Evolutionary conservation across 2,329 filamentous ascomycete species (phyloP), one percentile per base, ranked within the genome.

Genomic region (Hypoxylon sp.): DNA sequence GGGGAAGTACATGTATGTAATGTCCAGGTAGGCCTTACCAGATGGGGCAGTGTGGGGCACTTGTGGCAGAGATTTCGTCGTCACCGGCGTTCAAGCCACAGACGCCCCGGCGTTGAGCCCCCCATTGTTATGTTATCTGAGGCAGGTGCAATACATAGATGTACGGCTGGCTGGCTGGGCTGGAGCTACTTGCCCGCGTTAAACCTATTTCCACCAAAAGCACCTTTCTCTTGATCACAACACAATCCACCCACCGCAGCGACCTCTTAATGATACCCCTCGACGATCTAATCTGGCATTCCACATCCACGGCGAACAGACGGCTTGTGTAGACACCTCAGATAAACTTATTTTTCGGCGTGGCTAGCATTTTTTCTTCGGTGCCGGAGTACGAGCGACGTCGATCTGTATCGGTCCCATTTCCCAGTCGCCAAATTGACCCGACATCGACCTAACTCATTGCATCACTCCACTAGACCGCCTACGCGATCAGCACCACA

Each of bases 401-500:
- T 69, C 61, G 63, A 69, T 71, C 69, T 71, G 59, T 58, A 39
- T 58, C 50, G 52, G 58, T 65, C 58, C 32, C 53, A 15, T 50
- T 42, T 35, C 39, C 47, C 60, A 60, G 47, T 67, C 62, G 58
- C 60, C 63, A 71, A 69, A 62, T 71, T 69, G 63, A 67, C 74
- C 70, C 65, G 71, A 72, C 68, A 67, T 71, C 69, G 63, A 72
- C 70, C 70, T 71, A 70, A 72, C 65, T 66, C 54, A 76, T 77
- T 75, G 74, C 74, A 77, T 76, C 75, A 75, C 75, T 76, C 75
- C 74, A 75, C 61, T 61, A 68, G 29, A 62, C 48, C 65, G 37
- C 74, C 73, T 73, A 75, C 73, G 75, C 75, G 74, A 77, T 74
- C 74, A 76, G 70, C 72, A 72, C 61, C 70, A 54, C 65, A 39